Base-by-base conservation (phyloP, 805 yeast species). In the Ogataea haglerorum region DNA sequence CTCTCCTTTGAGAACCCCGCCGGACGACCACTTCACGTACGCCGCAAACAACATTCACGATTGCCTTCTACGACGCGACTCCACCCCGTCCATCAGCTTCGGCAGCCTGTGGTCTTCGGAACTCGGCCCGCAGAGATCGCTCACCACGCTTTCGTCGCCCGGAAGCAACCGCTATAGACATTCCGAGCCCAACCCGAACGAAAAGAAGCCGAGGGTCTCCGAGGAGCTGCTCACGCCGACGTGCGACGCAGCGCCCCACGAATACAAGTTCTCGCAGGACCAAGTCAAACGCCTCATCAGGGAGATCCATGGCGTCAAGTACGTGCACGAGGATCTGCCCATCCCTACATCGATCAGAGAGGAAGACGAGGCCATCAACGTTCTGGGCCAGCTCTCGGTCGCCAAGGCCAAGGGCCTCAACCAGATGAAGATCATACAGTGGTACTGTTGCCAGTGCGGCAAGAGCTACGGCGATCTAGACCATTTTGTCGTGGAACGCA, bases 381-480 rank as follows among this genome's bases (percentile, higher is more conserved):
- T 42, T 18, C 42, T 51, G 15, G 13, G 36, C 3, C 40, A 32
- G 10, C 22, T 47, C 6, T 28, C 48, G 1, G 26, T 35, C 2
- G 17, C 34, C 10, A 36, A 29, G 13, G 29, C 30, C 16, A 36
- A 34, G 26, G 30, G 26, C 10, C 28, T 47, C 13, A 56, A 56
- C 33, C 41, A 37, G 24, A 51, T 50, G 48, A 55, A 57, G 32
- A 57, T 59, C 7, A 44, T 55, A 14, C 64, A 59, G 34, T 59
- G 64, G 64, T 57, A 55, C 35, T 59, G 64, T 35, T 59, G 64
- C 30, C 56, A 56, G 27, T 59, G 64, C 38, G 64, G 61, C 13
- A 52, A 54, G 34, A 46, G 57, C 30, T 56, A 53, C 34, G 63
- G 63, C 6, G 48, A 55, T 31, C 34, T 53, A 12, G 46, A 52